Conservation (phyloP, 352 stramenopile species). For the Pythium vanterpoolii region DNA sequence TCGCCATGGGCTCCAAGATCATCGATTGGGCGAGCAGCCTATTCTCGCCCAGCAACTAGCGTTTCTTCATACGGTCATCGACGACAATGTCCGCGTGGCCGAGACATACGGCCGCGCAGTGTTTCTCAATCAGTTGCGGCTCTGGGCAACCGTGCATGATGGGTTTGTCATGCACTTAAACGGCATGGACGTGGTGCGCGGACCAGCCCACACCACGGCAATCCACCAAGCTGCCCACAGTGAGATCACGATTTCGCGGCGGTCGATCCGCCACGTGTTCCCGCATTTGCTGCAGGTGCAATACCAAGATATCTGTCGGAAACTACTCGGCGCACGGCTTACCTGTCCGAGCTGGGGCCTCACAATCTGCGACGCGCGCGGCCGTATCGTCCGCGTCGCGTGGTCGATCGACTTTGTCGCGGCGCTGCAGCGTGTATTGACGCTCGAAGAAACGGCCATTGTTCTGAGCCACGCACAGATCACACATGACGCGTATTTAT, state of each 20-base stretch:
- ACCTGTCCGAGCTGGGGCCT: neutral
- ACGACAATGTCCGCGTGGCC: neutral
- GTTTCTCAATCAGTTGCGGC: neutral
- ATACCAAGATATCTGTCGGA: neutral
- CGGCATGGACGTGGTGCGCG: neutral
- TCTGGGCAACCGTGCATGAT: neutral
- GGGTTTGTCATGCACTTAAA: neutral
- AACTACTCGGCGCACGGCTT: constrained; percentile 1
- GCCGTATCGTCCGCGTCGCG: neutral
- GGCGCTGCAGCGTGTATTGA: neutral
- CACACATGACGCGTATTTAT: neutral
- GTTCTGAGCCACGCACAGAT: neutral
- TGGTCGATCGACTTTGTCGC: constrained; percentile 3
- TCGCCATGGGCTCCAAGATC: neutral
- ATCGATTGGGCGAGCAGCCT: neutral
- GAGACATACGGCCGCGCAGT: neutral
- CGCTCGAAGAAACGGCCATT: neutral
- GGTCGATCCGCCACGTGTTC: neutral
- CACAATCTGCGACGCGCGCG: neutral
- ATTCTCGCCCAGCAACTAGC: neutral
- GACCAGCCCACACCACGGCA: neutral
- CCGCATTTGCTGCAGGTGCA: neutral
- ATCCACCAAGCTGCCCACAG: neutral
- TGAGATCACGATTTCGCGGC: neutral
- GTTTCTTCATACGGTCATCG: neutral